Evolutionary conservation across 495 filamentous ascomycete species (phyloP).

Genomic region (Acidiella bohemica): DNA sequence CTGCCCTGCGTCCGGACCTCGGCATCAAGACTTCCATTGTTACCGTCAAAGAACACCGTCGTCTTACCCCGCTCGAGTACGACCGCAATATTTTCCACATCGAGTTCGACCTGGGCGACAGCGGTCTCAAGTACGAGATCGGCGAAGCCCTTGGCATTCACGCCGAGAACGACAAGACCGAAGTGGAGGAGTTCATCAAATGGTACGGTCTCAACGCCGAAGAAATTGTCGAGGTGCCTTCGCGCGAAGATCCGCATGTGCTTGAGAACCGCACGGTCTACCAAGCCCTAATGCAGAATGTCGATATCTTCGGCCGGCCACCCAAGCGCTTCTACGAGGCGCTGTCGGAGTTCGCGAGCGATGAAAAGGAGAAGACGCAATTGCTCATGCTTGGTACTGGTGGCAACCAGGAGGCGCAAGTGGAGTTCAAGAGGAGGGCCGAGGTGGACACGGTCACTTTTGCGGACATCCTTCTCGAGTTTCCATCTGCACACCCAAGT

Average conservation of each 20-base stretch:
- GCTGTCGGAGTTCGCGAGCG: slow-evolving; percentile 70
- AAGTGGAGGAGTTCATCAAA: slow-evolving; percentile 73
- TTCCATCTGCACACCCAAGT: slow-evolving; percentile 71
- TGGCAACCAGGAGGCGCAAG: slow-evolving; percentile 57
- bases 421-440: slow-evolving; percentile 84
- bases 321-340: slow-evolving; percentile 96
- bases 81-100: slow-evolving; percentile 99
- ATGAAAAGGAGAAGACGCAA: slow-evolving; percentile 68
- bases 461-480: slow-evolving; percentile 79
- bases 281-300: slow-evolving; percentile 81
- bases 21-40: slow-evolving; percentile 74
- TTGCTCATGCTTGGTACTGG: slow-evolving; percentile 57
- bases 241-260: slow-evolving; percentile 61
- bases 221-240: slow-evolving; percentile 78
- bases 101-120: slow-evolving; percentile 86
- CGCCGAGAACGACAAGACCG: slow-evolving; percentile 70
- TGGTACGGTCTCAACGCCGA: slow-evolving; percentile 74
- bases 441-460: slow-evolving; percentile 91
- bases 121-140: slow-evolving; percentile 87
- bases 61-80: slow-evolving; percentile 76
- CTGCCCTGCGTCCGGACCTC: slow-evolving; percentile 69
- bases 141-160: slow-evolving; percentile 97
- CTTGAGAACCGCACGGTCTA: slow-evolving; percentile 86
- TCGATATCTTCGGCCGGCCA: slow-evolving; percentile 93
- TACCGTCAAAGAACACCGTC: slow-evolving; percentile 85